Evolutionary conservation across 805 yeast species (phyloP), one percentile per base, ranked within the genome.

Genomic region (Lipomyces oligophaga): DNA sequence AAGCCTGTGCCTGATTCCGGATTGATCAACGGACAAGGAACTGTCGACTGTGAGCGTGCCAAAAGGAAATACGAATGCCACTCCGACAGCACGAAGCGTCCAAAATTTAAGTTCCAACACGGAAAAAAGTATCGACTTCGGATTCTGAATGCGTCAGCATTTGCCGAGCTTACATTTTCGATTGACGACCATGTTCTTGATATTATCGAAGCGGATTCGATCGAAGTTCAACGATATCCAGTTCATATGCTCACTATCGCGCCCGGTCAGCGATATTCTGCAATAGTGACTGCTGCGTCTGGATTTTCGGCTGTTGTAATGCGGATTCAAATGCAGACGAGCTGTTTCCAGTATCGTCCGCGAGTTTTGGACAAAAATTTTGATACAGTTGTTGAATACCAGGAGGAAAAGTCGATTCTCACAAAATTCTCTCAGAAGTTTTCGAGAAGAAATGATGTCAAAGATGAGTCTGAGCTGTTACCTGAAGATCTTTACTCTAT

Each of bases 261-360:
- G 15, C 55, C 55, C n/a, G 55, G 54, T 3, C 55, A 51, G 41
- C 34, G 54, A 16, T 51, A 51, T 31, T 44, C 54, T 2, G 48
- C 33, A 11, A 30, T 52, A n/a, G 54, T 49, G n/a, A 26, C 18
- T 10, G 48, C 54, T 3, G 38, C 41, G 16, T 48, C 54, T 10
- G 13, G n/a, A 8, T n/a, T 37, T 32, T 8, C 24, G 5, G 39
- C 54, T 11, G 45, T 41, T 4, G 15, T 18, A n/a, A 15, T 50
- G 39, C 33, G 54, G 4, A 36, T 33, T 3, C 47, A 43, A 15
- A 38, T 50, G 28, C 51, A 50, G 11, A 50, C 35, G 8, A 37
- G 39, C 19, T 49, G 54, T 22, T 47, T 50, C 42, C 37, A 43
- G 20, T 41, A 38, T 15, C 38, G 44, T 13, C 37, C 45, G 10